Base-by-base conservation (phyloP, 768 basidiomycete genomes). In the Cyclocybe cylindracea region DNA sequence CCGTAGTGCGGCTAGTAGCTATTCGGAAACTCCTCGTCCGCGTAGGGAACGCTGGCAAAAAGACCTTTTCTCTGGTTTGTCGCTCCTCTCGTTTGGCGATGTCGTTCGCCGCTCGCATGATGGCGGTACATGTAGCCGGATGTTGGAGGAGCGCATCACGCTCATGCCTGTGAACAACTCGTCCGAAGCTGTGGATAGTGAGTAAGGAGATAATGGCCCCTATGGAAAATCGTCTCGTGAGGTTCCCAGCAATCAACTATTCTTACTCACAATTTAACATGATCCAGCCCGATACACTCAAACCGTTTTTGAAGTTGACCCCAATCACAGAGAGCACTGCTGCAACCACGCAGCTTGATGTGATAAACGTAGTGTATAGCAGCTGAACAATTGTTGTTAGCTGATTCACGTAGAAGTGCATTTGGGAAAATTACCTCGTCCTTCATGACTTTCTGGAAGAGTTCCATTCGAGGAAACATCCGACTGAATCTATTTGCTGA, bases 161-260 rank as follows among this genome's bases (percentile, higher is more conserved):
- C 61, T 87, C 84, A 56, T 85, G 82, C n/a, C 85, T 74, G 31
- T 72, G 74, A 14, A 85, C 74, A 7, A 85, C 84, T 16, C 81
- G 75, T 39, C 77, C 71, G 56, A 83, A 84, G 63, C 81, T 84
- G 56, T 84, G 80, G 54, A 86, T 78, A 10, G 77, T 75, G 34
- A 84, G 67, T 10, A 81, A 44, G 0, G 84, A 84, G 13, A 84
- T 75, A 10, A 84, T 62, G 13, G 74, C 71, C 84, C 82, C 84
- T 85, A 59, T 24, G 5, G 5, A 2, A 34, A 38, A 37, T 18
- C 31, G 18, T 2, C 13, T 40, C 2, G 39, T 39, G 46, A 39
- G 59, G 58, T 7, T 47, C 31, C 38, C 10, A n/a, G 47, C 31
- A 51, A 31, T 50, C 38, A 56, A 13, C 6, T 37, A 13, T 19